phyloP scores from a whole-genome alignment of 2,329 filamentous ascomycete genomes.

The Coniella lustricola region DNA sequence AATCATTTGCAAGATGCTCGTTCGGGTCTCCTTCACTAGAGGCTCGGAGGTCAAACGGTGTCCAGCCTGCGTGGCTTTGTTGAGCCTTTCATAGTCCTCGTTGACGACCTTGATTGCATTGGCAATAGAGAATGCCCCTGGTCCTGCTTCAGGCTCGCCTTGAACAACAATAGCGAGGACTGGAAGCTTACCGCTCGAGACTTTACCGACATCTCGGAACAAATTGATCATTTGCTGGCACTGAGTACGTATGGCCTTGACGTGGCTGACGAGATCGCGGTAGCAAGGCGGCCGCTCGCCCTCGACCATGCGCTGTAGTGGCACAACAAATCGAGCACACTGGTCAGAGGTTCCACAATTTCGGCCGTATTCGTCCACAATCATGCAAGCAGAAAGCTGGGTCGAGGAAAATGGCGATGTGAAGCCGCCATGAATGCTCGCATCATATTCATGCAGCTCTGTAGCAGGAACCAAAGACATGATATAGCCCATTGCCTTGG shows the following conservation, averaged over 20 bases:
- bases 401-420: conserved; percentile 73
- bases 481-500: conserved; percentile 76
- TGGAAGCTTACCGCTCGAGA: conserved; percentile 68
- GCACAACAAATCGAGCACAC: conserved; percentile 53
- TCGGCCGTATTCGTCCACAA: conserved; percentile 83
- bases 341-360: conserved; percentile 38
- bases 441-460: conserved; percentile 57
- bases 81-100: conserved; percentile 80
- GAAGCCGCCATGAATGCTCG: conserved; percentile 58
- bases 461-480: conserved; percentile 68
- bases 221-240: conserved; percentile 85
- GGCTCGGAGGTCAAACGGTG: conserved; percentile 79
- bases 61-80: conserved; percentile 80
- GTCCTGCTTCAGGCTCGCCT: conserved; percentile 84
- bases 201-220: conserved; percentile 85
- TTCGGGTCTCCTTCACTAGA: conserved; percentile 69
- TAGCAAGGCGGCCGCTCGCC: conserved; percentile 76
- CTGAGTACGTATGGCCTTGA: conserved; percentile 84
- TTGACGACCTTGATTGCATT: conserved; percentile 84
- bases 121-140: conserved; percentile 80
- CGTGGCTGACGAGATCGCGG: conserved; percentile 80
- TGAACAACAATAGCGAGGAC: conserved; percentile 85
- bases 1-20: conserved; percentile 64
- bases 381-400: conserved; percentile 73
- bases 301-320: conserved; percentile 71